Evolutionary conservation across 164 flowering plant species (phyloP).

Genomic region (Liquidambar formosana): DNA sequence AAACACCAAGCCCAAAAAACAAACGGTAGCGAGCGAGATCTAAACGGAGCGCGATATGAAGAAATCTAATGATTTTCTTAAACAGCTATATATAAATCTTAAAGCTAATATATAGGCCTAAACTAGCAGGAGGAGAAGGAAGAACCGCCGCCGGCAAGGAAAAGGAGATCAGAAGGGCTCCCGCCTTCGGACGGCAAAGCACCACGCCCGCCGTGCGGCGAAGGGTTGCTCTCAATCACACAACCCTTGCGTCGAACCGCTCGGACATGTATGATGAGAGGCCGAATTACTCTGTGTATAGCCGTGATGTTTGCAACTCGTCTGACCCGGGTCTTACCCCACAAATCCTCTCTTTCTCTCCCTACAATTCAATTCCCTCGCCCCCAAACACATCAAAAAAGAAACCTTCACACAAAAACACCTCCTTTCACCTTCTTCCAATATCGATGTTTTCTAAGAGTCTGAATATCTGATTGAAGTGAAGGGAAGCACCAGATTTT

Average conservation of each 20-base stretch:
- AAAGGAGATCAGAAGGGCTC: slow-evolving; percentile 76
- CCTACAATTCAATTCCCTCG: neutral
- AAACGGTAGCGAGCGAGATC: neutral
- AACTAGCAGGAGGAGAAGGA: neutral
- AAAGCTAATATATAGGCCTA: neutral
- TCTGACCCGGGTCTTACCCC: slow-evolving; percentile 40
- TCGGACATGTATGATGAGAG: slow-evolving; percentile 45
- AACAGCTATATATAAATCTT: no score
- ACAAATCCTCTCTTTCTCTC: neutral
- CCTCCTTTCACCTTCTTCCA: no score
- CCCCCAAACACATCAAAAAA: neutral
- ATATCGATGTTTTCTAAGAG: no score
- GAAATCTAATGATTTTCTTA: no score
- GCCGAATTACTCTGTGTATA: slow-evolving; percentile 45
- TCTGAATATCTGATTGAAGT: no score
- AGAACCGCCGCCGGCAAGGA: slow-evolving; percentile 77
- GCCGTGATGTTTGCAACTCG: slow-evolving; percentile 78
- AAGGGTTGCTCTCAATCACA: slow-evolving; percentile 43
- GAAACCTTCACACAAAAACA: neutral
- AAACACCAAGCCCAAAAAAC: slow-evolving; percentile 2
- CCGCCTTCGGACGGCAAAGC: slow-evolving; percentile 84
- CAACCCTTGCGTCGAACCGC: slow-evolving; percentile 63
- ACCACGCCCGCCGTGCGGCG: slow-evolving; percentile 86
- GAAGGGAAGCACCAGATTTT: no score
- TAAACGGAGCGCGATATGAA: no score